Percentiles rank a stretch among this genome's conserved stretches.
These are phyloP conservation scores for Sanghuangporus sanghuang DNA, from an alignment of 1,284 basidiomycete species.

Conservation along the genomic window DNA sequence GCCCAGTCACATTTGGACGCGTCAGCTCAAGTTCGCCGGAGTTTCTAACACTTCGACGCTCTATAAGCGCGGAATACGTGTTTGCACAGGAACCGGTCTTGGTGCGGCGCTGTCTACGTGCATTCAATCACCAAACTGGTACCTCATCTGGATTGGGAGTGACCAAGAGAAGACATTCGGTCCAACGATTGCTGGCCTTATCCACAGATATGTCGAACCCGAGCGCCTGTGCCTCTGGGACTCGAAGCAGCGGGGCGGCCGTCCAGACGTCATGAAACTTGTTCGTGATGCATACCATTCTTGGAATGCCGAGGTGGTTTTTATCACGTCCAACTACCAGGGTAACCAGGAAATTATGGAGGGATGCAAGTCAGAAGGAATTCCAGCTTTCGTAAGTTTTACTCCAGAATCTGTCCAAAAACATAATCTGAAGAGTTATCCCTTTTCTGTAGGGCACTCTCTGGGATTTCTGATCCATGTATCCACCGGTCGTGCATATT, in stretches of 20 bases:
- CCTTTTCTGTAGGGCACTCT: conserved; percentile 32
- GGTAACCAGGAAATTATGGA: conserved; percentile 68
- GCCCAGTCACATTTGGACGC: conserved; percentile 62
- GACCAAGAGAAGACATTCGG: conserved; percentile 42
- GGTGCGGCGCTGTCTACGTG: conserved; percentile 41
- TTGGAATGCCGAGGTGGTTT: conserved; percentile 51
- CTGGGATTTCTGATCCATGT: conserved; percentile 36
- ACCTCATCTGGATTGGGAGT: conserved; percentile 54
- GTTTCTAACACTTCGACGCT: conserved; percentile 39
- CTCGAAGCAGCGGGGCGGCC: conserved; percentile 46
- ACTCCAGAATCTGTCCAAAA: background rate
- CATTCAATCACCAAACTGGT: conserved; percentile 57
- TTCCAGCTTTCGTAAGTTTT: conserved; percentile 51
- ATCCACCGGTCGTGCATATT: background rate
- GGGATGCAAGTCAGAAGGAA: conserved; percentile 55
- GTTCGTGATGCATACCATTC: conserved; percentile 33
- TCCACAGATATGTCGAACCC: conserved; percentile 48
- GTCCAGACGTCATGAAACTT: conserved; percentile 39
- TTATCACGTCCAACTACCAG: conserved; percentile 59
- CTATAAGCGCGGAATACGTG: conserved; percentile 40
- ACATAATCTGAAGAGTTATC: background rate
- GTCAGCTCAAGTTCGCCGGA: conserved; percentile 52
- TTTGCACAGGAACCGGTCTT: conserved; percentile 41
- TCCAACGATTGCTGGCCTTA: conserved; percentile 38
- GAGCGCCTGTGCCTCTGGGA: conserved; percentile 60